Conservation (phyloP, 805 yeast species). For the Torulaspora indica region DNA sequence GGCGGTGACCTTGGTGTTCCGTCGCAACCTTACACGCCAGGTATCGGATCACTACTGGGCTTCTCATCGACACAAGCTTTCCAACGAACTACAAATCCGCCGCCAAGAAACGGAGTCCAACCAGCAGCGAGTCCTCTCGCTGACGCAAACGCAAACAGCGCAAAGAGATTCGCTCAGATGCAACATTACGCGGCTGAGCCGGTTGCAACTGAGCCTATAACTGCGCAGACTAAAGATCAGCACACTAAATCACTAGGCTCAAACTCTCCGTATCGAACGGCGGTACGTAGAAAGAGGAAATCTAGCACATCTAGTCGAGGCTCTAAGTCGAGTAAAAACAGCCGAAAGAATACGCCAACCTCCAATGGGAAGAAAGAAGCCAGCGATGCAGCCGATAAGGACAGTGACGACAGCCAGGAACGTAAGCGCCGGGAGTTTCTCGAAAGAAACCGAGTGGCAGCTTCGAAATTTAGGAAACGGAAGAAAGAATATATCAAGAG, state of each 20-base stretch:
- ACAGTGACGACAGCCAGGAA: slow-evolving; percentile 68
- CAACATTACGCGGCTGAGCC: not conserved
- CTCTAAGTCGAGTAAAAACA: slow-evolving; percentile 12
- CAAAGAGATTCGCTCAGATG: not conserved
- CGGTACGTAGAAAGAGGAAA: slow-evolving; percentile 9
- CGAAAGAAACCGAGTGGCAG: slow-evolving; percentile 92
- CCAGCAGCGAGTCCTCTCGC: not conserved
- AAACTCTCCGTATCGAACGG: slow-evolving; percentile 8
- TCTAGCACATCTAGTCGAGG: slow-evolving; percentile 9
- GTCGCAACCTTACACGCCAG: slow-evolving; percentile 13
- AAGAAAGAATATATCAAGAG: slow-evolving; percentile 83
- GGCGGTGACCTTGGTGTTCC: not conserved
- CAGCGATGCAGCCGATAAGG: slow-evolving; percentile 4
- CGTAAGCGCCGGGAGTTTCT: slow-evolving; percentile 59
- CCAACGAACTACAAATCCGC: not conserved
- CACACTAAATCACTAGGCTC: slow-evolving; percentile 5
- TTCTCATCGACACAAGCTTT: slow-evolving; percentile 4
- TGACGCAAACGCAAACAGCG: not conserved
- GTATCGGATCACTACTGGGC: slow-evolving; percentile 11
- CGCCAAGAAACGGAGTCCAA: not conserved
- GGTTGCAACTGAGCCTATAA: slow-evolving; percentile 1
- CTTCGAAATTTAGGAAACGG: slow-evolving; percentile 89
- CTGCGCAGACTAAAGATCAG: slow-evolving; percentile 2
- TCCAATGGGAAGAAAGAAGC: slow-evolving; percentile 6
- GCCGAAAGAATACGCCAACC: slow-evolving; percentile 9